A percentile compares a stretch with the other conserved stretches of the same genome.
Conservation (phyloP, 1,284 basidiomycete species). For the Malassezia globosa region DNA sequence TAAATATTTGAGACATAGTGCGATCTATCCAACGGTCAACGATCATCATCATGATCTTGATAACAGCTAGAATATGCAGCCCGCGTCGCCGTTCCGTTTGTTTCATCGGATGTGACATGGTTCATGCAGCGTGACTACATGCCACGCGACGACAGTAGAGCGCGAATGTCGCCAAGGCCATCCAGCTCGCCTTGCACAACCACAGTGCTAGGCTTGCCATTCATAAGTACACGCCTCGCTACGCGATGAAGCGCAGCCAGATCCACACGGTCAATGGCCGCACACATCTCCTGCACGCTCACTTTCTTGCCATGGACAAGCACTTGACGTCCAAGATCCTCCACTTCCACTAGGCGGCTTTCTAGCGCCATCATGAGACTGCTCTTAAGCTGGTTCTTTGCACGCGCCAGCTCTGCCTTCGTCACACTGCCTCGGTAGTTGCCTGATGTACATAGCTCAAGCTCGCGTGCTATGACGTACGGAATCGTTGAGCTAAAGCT, state of each 20-base stretch:
- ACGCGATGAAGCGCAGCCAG: conserved; percentile 62
- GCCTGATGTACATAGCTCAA: conserved; percentile 48
- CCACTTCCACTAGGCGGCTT: conserved; percentile 65
- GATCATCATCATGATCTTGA: too few species aligned
- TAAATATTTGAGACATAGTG: too few species aligned
- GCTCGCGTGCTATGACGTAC: conserved; percentile 73
- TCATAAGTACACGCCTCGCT: conserved; percentile 59
- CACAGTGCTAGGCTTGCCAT: conserved; percentile 33
- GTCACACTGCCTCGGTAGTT: conserved; percentile 51
- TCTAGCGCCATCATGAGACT: conserved; percentile 92
- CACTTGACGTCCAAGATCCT: conserved; percentile 58
- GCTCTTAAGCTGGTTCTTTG: conserved; percentile 91
- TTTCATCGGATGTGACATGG: conserved; percentile 1
- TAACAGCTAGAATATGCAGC: too few species aligned
- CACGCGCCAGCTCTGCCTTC: conserved; percentile 63
- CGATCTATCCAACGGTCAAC: too few species aligned
- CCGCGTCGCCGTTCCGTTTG: too few species aligned
- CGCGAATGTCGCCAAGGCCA: conserved; percentile 34
- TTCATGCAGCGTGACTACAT: conserved; percentile 13
- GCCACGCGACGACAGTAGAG: conserved; percentile 27
- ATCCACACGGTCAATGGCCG: conserved; percentile 71
- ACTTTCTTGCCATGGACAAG: conserved; percentile 83
- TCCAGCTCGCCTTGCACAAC: conserved; percentile 39
- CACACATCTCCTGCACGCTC: conserved; percentile 79
- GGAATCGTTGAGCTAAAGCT: conserved; percentile 58